Conservation (phyloP, 2,329 filamentous ascomycete species). For the Aspergillus fijiensis region DNA sequence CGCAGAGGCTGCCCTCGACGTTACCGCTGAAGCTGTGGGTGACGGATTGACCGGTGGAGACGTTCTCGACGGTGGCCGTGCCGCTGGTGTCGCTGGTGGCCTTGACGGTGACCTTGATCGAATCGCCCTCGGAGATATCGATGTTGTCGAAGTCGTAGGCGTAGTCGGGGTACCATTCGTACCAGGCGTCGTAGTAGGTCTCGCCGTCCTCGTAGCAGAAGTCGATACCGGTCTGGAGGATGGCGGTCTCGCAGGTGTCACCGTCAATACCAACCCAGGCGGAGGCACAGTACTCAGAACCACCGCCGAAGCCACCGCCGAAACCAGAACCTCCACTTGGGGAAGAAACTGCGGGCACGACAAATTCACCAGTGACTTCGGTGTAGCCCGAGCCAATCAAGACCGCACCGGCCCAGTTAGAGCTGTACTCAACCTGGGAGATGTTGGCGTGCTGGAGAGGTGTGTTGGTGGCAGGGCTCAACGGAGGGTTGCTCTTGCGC, state of each 20-base stretch:
- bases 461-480: conserved; percentile 30
- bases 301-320: neutral
- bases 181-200: conserved; percentile 56
- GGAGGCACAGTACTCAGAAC: conserved; percentile 45
- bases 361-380: conserved; percentile 54
- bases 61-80: conserved; percentile 50
- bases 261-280: conserved; percentile 63
- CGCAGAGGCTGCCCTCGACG: conserved; percentile 45
- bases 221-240: conserved; percentile 58
- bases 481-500: conserved; percentile 33
- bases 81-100: conserved; percentile 45
- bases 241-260: conserved; percentile 54
- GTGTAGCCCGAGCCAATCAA: conserved; percentile 53
- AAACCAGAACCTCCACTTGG: conserved; percentile 36
- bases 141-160: conserved; percentile 53
- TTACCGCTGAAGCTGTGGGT: conserved; percentile 51
- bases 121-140: conserved; percentile 44
- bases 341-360: conserved; percentile 48
- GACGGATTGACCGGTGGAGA: conserved; percentile 51
- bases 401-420: conserved; percentile 61
- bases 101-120: conserved; percentile 43
- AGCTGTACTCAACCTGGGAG: conserved; percentile 49
- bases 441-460: conserved; percentile 36
- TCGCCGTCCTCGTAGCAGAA: conserved; percentile 47
- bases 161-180: conserved; percentile 60